phyloP scores from a whole-genome alignment of 805 yeast genomes.

The Lipomyces yamadae region DNA sequence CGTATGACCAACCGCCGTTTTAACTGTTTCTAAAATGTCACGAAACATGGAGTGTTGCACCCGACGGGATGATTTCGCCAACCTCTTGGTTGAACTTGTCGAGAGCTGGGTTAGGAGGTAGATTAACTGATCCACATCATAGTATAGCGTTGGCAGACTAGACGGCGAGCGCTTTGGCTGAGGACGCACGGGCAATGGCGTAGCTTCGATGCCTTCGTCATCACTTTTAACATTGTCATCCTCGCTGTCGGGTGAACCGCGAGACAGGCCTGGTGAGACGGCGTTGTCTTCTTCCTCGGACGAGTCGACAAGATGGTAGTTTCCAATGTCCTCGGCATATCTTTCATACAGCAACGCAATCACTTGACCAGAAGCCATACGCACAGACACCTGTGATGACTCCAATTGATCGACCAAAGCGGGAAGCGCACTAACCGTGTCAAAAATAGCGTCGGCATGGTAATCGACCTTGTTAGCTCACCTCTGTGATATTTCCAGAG shows the following conservation, averaged over 20 bases:
- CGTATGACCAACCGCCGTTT: constrained; percentile 19
- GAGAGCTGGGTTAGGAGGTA: constrained; percentile 35
- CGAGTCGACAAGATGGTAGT: constrained; percentile 24
- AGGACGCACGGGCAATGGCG: constrained; percentile 8
- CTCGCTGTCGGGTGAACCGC: constrained; percentile 12
- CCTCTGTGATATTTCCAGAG: constrained; percentile 28
- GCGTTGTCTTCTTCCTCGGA: constrained; percentile 22
- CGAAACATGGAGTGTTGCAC: constrained; percentile 39
- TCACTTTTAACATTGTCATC: constrained; percentile 15
- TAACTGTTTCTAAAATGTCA: constrained; percentile 39
- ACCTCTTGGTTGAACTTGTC: constrained; percentile 36
- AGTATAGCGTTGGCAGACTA: constrained; percentile 27
- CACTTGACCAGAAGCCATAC: constrained; percentile 39
- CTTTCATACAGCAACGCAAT: constrained; percentile 38
- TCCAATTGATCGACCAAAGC: constrained; percentile 38
- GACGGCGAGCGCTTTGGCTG: constrained; percentile 19
- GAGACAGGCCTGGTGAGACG: constrained; percentile 6
- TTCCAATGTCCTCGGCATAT: constrained; percentile 26
- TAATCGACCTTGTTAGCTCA: not conserved
- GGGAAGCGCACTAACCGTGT: constrained; percentile 25
- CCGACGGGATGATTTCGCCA: constrained; percentile 37
- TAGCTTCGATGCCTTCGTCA: constrained; percentile 4
- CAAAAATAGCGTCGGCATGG: not conserved
- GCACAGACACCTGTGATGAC: constrained; percentile 29
- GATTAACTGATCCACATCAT: constrained; percentile 32